A percentile compares a stretch with the other conserved stretches of the same genome.
These are phyloP conservation scores for Backusella circina DNA, from an alignment of 192 early-diverging fungal genomes.

Conservation along the genomic window DNA sequence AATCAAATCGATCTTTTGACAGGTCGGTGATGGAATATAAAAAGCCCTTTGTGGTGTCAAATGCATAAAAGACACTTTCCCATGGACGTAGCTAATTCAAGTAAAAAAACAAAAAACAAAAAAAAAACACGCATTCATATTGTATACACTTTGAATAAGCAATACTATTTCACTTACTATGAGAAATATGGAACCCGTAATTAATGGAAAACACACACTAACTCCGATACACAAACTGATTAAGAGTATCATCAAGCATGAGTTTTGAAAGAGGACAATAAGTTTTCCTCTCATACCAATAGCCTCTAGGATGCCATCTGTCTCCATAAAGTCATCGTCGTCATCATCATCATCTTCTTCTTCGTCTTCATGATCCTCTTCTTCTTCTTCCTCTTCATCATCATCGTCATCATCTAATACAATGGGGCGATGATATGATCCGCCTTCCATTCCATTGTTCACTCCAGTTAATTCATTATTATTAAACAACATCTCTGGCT, in stretches of 20 bases:
- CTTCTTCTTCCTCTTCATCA: not conserved
- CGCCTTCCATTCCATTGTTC: not conserved
- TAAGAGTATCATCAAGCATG: constrained; percentile 69
- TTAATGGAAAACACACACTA: constrained; percentile 70
- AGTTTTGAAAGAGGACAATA: constrained; percentile 73
- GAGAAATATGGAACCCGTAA: constrained; percentile 46
- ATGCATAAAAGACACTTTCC: not conserved
- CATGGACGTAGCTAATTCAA: not conserved
- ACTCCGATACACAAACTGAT: constrained; percentile 64
- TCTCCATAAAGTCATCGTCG: constrained; percentile 54
- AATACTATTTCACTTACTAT: constrained; percentile 26
- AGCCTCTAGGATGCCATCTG: constrained; percentile 73
- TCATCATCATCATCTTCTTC: constrained; percentile 31
- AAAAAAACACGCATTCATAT: not conserved
- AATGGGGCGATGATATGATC: not conserved
- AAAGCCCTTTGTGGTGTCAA: not conserved
- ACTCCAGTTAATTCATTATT: not conserved
- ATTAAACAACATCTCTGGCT: not conserved
- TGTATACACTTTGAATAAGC: not conserved
- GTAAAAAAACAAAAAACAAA: no score
- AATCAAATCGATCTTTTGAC: not conserved
- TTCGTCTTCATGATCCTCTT: not conserved
- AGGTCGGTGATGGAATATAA: not conserved
- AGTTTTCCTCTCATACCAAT: constrained; percentile 84
- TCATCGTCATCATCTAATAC: not conserved